Conservation (phyloP, 768 basidiomycete genomes). For the Termitomyces eurrhizus region DNA sequence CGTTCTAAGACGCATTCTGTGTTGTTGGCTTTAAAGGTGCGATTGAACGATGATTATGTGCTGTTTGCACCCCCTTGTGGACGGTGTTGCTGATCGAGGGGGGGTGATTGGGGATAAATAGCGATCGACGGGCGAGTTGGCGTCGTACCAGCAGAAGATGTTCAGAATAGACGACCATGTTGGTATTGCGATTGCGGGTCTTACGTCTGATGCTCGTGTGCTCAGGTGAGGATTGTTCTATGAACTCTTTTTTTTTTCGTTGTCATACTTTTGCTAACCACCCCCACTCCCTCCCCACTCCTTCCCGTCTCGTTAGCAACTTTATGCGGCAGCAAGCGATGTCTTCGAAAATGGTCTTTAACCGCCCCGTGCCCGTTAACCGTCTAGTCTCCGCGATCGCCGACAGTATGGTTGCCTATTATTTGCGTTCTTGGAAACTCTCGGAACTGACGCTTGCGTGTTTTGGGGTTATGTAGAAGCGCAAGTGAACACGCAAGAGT, state of each 20-base stretch:
- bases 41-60: slow-evolving; percentile 8
- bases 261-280: too few relatives aligned
- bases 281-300: too few relatives aligned
- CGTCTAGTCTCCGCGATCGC: slow-evolving; percentile 91
- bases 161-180: slow-evolving; percentile 99
- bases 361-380: slow-evolving; percentile 91
- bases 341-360: slow-evolving; percentile 92
- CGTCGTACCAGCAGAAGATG: slow-evolving; percentile 99
- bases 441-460: too few relatives aligned
- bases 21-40: slow-evolving; percentile 87
- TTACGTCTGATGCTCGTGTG: slow-evolving; percentile 97
- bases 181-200: slow-evolving; percentile 98
- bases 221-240: slow-evolving; percentile 58
- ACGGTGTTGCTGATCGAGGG: neutral
- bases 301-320: slow-evolving; percentile 52
- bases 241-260: too few relatives aligned
- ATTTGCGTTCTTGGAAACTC: too few relatives aligned
- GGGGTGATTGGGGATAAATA: slow-evolving; percentile 23
- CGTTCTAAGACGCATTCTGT: slow-evolving; percentile 94
- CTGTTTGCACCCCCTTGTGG: too few relatives aligned
- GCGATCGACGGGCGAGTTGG: slow-evolving; percentile 97
- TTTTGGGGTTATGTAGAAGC: slow-evolving; percentile 60
- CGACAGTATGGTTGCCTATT: slow-evolving; percentile 41
- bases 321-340: slow-evolving; percentile 99
- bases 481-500: slow-evolving; percentile 98